phyloP scores from a whole-genome alignment of 306 rosid species.

The Cicer judaicum region DNA sequence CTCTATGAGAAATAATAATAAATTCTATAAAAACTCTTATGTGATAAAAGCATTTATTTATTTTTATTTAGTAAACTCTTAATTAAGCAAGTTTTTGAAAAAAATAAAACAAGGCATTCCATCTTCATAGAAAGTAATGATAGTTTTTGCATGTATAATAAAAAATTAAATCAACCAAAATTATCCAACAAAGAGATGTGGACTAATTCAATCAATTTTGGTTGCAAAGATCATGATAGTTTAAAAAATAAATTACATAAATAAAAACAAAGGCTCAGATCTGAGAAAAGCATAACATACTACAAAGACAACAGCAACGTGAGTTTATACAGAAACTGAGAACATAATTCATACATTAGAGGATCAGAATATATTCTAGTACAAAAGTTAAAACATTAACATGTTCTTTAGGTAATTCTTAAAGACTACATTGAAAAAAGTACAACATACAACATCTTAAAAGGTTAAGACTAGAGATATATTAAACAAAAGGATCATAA shows the following conservation, averaged over 20 bases:
- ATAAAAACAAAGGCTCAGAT: background rate
- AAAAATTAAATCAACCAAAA: no score
- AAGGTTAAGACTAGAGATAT: slow-evolving; percentile 82
- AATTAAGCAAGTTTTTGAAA: no score
- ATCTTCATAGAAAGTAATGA: no score
- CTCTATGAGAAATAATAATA: no score
- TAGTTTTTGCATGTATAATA: no score
- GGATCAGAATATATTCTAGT: slow-evolving; percentile 56
- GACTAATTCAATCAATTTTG: no score
- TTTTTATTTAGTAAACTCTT: no score
- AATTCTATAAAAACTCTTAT: no score
- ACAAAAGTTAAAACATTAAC: slow-evolving; percentile 55
- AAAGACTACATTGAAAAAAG: slow-evolving; percentile 65
- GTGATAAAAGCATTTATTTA: no score
- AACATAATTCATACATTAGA: slow-evolving; percentile 80
- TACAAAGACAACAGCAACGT: slow-evolving; percentile 30
- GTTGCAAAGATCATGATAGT: background rate
- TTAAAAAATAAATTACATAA: background rate
- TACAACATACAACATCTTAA: slow-evolving; percentile 64
- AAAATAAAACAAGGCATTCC: no score
- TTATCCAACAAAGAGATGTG: no score
- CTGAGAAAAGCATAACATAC: slow-evolving; percentile 41
- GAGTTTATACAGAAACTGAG: slow-evolving; percentile 55
- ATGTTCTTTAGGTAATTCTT: slow-evolving; percentile 48
- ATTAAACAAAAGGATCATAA: slow-evolving; percentile 69